Percentiles rank a stretch among this genome's conserved stretches.
Conservation (phyloP, 129 eudicot genomes). For the Flaveria trinervia region DNA sequence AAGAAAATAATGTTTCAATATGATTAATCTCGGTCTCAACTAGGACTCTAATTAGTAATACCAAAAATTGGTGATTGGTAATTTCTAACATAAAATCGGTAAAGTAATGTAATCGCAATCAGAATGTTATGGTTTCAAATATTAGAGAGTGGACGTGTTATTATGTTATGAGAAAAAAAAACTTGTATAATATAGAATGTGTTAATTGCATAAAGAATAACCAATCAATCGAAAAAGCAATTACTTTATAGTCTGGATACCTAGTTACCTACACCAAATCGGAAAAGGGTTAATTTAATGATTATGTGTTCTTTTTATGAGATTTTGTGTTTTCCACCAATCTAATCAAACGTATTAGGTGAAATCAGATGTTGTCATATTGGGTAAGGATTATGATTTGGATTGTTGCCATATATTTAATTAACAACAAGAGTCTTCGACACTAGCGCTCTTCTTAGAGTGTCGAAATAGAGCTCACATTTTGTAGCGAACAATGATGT, state of each 20-base stretch:
- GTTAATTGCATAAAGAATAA: too few species aligned
- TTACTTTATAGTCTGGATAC: not conserved
- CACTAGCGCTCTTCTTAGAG: not conserved
- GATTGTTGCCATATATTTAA: not conserved
- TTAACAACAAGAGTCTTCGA: not conserved
- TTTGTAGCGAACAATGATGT: not conserved
- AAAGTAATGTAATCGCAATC: too few species aligned
- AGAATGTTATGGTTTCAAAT: too few species aligned
- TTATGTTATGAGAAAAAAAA: too few species aligned
- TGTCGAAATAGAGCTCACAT: not conserved
- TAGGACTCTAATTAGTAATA: not conserved
- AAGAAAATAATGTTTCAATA: slow-evolving; percentile 17
- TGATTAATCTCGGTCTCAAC: not conserved
- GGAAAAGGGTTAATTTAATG: slow-evolving; percentile 6
- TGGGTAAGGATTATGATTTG: slow-evolving; percentile 16
- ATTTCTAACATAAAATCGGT: too few species aligned
- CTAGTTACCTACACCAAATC: not conserved
- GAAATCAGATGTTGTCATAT: slow-evolving; percentile 15
- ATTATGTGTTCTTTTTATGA: slow-evolving; percentile 8
- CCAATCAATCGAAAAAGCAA: not conserved
- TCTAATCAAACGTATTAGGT: slow-evolving; percentile 32
- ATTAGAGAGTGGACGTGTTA: too few species aligned
- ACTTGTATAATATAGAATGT: too few species aligned
- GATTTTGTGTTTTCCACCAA: slow-evolving; percentile 24
- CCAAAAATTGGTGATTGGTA: not conserved